Conservation (phyloP, 768 basidiomycete species). For the Pleurotus giganteus region DNA sequence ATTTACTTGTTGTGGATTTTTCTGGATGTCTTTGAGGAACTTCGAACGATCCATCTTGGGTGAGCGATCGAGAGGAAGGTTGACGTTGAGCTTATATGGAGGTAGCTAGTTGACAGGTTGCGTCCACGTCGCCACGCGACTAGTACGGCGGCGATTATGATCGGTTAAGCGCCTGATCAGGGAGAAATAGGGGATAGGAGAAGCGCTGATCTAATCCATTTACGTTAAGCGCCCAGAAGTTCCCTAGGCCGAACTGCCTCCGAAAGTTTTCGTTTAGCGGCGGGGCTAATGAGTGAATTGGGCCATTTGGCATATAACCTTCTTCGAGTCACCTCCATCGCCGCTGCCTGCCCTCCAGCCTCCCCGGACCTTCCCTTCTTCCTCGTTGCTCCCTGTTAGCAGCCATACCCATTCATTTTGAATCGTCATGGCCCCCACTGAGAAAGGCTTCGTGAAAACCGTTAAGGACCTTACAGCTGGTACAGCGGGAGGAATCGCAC, state of each 20-base stretch:
- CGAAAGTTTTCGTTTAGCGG: not conserved
- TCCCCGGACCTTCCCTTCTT: not conserved
- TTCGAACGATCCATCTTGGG: not conserved
- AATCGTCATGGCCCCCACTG: conserved; percentile 4
- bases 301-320: not conserved
- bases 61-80: not conserved
- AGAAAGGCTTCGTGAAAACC: conserved; percentile 53
- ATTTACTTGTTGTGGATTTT: not conserved
- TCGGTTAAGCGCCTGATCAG: too few species aligned
- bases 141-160: too few species aligned
- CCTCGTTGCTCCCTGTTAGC: not conserved
- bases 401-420: not conserved
- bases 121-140: too few species aligned
- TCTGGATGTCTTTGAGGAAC: not conserved
- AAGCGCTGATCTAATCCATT: not conserved
- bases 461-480: conserved; percentile 88
- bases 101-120: too few species aligned
- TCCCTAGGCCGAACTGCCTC: conserved; percentile 1
- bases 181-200: too few species aligned
- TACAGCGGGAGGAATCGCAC: conserved; percentile 87
- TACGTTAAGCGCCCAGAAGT: not conserved
- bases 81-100: too few species aligned
- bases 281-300: not conserved
- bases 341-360: not conserved
- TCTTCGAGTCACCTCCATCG: not conserved